phyloP scores from a whole-genome alignment of 768 basidiomycete species.

The Macrolepiota dolichaula region DNA sequence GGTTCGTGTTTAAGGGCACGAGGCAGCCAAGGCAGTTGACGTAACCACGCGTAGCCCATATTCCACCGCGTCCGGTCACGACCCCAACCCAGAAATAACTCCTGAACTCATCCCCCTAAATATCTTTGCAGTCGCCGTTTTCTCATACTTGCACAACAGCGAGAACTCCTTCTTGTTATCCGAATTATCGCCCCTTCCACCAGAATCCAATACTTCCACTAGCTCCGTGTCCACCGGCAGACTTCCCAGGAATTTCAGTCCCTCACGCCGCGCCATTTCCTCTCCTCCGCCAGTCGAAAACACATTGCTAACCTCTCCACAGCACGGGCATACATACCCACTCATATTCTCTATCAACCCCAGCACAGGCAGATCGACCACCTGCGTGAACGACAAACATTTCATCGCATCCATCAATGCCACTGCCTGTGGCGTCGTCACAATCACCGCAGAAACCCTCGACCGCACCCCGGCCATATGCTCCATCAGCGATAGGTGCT shows the following conservation, averaged over 20 bases:
- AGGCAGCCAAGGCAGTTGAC: slow-evolving; percentile 24
- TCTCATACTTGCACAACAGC: slow-evolving; percentile 58
- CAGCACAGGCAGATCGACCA: slow-evolving; percentile 81
- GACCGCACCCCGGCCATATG: slow-evolving; percentile 84
- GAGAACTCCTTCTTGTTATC: slow-evolving; percentile 34
- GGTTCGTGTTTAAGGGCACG: slow-evolving; percentile 20
- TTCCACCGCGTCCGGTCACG: slow-evolving; percentile 11
- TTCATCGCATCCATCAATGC: slow-evolving; percentile 95
- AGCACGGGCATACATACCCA: slow-evolving; percentile 96
- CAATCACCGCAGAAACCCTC: slow-evolving; percentile 80
- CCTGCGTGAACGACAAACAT: slow-evolving; percentile 91
- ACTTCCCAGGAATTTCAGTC: slow-evolving; percentile 75
- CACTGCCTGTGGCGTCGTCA: slow-evolving; percentile 97
- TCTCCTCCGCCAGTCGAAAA: slow-evolving; percentile 94
- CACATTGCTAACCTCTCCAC: slow-evolving; percentile 90
- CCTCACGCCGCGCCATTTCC: slow-evolving; percentile 78
- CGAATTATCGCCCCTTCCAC: slow-evolving; percentile 28
- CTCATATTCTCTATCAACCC: slow-evolving; percentile 99
- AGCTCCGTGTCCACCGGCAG: slow-evolving; percentile 93
- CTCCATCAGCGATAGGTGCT: slow-evolving; percentile 93
- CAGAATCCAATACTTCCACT: slow-evolving; percentile 71
- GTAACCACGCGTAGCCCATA: background rate
- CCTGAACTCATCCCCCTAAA: slow-evolving; percentile 54
- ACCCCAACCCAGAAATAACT: slow-evolving; percentile 15
- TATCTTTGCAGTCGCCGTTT: slow-evolving; percentile 66